Evolutionary conservation across 495 filamentous ascomycete species (phyloP).

Genomic region (Neurospora terricola): DNA sequence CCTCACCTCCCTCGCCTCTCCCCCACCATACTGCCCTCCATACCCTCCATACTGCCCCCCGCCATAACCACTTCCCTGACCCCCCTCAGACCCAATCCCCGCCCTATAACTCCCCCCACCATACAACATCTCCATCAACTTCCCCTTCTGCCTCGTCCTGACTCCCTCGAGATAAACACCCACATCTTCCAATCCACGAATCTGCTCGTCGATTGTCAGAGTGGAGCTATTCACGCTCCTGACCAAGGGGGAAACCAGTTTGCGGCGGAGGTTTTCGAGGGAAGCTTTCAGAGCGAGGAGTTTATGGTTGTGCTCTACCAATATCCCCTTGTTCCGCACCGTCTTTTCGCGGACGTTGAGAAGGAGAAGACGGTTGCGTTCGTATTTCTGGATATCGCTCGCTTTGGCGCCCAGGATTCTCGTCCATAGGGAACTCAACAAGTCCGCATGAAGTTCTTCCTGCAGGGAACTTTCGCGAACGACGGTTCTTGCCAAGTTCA

Average conservation of each 20-base stretch:
- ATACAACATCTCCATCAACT: conserved; percentile 72
- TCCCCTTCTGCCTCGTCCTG: conserved; percentile 68
- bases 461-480: conserved; percentile 71
- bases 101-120: conserved; percentile 31
- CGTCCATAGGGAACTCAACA: conserved; percentile 78
- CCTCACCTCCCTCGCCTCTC: background rate
- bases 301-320: conserved; percentile 74
- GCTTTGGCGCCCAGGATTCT: conserved; percentile 67
- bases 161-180: conserved; percentile 63
- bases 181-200: conserved; percentile 67
- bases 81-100: background rate
- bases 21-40: background rate
- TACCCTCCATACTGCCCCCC: background rate
- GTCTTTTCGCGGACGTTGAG: conserved; percentile 69
- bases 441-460: conserved; percentile 65
- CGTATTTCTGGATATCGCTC: conserved; percentile 67
- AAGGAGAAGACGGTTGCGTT: conserved; percentile 71
- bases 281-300: conserved; percentile 70
- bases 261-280: conserved; percentile 64
- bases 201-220: conserved; percentile 72
- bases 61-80: background rate
- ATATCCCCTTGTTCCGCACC: conserved; percentile 71
- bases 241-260: conserved; percentile 73
- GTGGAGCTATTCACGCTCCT: conserved; percentile 59
- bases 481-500: conserved; percentile 78